Evolutionary conservation across 2,329 filamentous ascomycete species (phyloP).

Genomic region (Anthostomella pinea): DNA sequence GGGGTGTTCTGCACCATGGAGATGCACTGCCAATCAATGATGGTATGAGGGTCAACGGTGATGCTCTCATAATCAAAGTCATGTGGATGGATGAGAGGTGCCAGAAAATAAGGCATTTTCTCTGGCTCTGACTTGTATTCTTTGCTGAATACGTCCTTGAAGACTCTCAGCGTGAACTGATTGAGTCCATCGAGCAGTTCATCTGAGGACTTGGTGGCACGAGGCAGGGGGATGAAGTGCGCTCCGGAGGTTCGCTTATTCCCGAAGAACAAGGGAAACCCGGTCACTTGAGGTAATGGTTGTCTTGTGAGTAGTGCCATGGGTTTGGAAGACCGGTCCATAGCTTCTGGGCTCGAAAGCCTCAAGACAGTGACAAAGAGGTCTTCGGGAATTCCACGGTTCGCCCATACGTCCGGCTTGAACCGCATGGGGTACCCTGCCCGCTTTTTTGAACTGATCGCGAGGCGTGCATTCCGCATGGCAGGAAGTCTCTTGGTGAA

Average conservation of each 20-base stretch:
- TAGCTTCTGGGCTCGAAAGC: constrained; percentile 52
- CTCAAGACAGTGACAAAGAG: constrained; percentile 63
- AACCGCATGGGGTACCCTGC: constrained; percentile 72
- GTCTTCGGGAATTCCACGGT: constrained; percentile 42
- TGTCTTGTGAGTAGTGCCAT: constrained; percentile 70
- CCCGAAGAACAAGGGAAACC: constrained; percentile 71
- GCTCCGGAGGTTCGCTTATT: constrained; percentile 59
- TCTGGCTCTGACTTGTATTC: constrained; percentile 61
- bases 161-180: constrained; percentile 71
- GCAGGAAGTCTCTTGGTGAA: constrained; percentile 69
- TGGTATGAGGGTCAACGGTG: constrained; percentile 17
- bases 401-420: constrained; percentile 74
- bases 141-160: constrained; percentile 87
- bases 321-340: constrained; percentile 59
- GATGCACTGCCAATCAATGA: constrained; percentile 64
- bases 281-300: constrained; percentile 60
- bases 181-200: constrained; percentile 56
- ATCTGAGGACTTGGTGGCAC: constrained; percentile 41
- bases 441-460: constrained; percentile 75
- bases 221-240: constrained; percentile 43
- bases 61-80: constrained; percentile 20
- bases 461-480: constrained; percentile 85
- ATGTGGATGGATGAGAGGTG: constrained; percentile 47
- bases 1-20: constrained; percentile 32
- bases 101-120: constrained; percentile 80